A percentile compares a stretch with the other conserved stretches of the same genome.
phyloP scores from a whole-genome alignment of 768 basidiomycete species.

The Phylloporus rhodoxanthus region DNA sequence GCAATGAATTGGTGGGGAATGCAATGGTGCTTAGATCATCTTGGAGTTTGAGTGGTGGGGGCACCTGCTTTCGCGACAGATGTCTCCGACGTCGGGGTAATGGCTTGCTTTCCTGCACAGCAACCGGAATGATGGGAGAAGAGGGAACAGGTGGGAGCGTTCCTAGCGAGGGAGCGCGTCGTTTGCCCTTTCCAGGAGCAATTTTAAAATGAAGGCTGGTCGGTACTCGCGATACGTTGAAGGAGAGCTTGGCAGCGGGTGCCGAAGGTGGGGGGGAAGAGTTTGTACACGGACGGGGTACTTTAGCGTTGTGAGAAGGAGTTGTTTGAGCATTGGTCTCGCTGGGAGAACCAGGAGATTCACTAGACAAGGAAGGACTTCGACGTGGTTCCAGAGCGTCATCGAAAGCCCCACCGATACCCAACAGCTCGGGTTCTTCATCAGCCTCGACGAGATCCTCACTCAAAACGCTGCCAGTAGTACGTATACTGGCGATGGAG shows the following conservation, averaged over 20 bases:
- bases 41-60: constrained; percentile 52
- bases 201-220: constrained; percentile 48
- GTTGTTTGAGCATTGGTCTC: constrained; percentile 24
- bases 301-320: constrained; percentile 18
- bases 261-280: constrained; percentile 43
- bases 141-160: constrained; percentile 67
- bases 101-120: constrained; percentile 30
- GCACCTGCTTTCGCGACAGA: constrained; percentile 48
- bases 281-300: constrained; percentile 4
- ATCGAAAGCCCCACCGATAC: constrained; percentile 61
- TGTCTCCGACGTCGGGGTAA: constrained; percentile 41
- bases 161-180: constrained; percentile 56
- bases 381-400: constrained; percentile 31
- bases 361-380: constrained; percentile 32
- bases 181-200: constrained; percentile 48
- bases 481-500: constrained; percentile 67
- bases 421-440: constrained; percentile 68
- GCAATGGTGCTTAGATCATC: constrained; percentile 22
- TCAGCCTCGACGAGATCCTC: constrained; percentile 81
- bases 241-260: constrained; percentile 54
- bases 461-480: constrained; percentile 63
- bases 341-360: constrained; percentile 32
- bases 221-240: constrained; percentile 37
- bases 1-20: constrained; percentile 22
- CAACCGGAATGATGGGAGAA: constrained; percentile 55